A percentile compares a stretch with the other conserved stretches of the same genome.
Conservation (phyloP, 2,329 filamentous ascomycete genomes). For the Alternaria gaisen region DNA sequence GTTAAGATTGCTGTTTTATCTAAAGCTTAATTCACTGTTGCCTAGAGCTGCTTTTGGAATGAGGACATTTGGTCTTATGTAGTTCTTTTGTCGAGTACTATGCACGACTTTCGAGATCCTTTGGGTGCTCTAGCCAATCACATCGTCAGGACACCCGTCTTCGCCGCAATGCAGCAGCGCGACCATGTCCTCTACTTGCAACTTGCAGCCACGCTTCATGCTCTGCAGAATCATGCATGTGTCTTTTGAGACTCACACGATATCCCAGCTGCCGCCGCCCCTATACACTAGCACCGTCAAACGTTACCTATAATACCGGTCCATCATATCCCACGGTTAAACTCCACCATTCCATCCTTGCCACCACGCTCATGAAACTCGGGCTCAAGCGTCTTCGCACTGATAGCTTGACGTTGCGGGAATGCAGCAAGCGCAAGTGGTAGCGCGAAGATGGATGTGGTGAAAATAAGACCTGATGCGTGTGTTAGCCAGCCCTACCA, state of each 20-base stretch:
- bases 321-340: conserved; percentile 87
- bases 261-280: background rate
- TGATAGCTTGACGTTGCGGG: conserved; percentile 86
- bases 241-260: background rate
- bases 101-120: conserved; percentile 10
- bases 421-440: conserved; percentile 91
- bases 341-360: conserved; percentile 84
- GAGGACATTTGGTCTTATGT: conserved; percentile 14
- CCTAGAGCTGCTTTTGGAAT: conserved; percentile 15
- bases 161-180: conserved; percentile 17
- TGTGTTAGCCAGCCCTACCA: conserved; percentile 62
- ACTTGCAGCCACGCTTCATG: background rate
- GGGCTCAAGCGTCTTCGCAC: conserved; percentile 77
- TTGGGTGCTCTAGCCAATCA: conserved; percentile 19
- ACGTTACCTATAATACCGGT: conserved; percentile 6
- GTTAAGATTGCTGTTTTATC: conserved; percentile 20
- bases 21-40: conserved; percentile 21
- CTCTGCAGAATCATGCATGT: conserved; percentile 1
- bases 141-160: conserved; percentile 20
- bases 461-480: conserved; percentile 72
- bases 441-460: conserved; percentile 86
- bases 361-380: conserved; percentile 88
- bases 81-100: background rate
- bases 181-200: background rate
- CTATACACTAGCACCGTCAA: background rate